Percentiles rank a stretch among this genome's conserved stretches.
phyloP scores from a whole-genome alignment of 805 yeast genomes.

The Clavispora fructus region DNA sequence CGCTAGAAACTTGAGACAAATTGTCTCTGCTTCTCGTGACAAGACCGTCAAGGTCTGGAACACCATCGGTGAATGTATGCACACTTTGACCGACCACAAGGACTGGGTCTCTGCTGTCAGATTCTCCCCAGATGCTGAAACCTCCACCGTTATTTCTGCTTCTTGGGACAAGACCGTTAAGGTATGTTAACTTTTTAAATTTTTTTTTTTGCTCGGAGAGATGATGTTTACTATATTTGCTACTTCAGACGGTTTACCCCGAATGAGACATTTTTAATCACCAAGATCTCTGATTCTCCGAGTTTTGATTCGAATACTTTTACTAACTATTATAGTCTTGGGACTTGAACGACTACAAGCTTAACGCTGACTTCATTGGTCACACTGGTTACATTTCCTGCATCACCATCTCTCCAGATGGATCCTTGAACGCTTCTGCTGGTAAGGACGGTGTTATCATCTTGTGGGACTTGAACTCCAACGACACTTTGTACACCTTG shows the following conservation, averaged over 20 bases:
- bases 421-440: conserved; percentile 98
- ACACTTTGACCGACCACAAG: conserved; percentile 89
- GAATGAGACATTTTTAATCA: conserved; percentile 96
- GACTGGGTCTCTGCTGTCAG: conserved; percentile 99
- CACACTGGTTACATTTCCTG: conserved; percentile 99
- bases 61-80: conserved; percentile 95
- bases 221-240: conserved; percentile 92
- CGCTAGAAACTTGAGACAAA: conserved; percentile 94
- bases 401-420: conserved; percentile 98
- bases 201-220: conserved; percentile 2
- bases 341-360: conserved; percentile 80
- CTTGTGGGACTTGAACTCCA: conserved; percentile 93
- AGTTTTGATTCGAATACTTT: conserved; percentile 1
- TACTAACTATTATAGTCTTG: conserved; percentile 76
- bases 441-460: conserved; percentile 99
- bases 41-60: conserved; percentile 99
- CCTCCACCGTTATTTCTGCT: conserved; percentile 86
- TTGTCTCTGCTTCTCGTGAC: conserved; percentile 98
- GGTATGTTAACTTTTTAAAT: conserved; percentile 59
- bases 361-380: conserved; percentile 95
- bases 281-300: conserved; percentile 93
- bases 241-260: conserved; percentile 90
- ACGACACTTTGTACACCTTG: conserved; percentile 86
- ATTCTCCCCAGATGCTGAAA: conserved; percentile 81
- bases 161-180: conserved; percentile 98